Base-by-base conservation (phyloP, 306 rosid species). In the Luffa acutangula region DNA sequence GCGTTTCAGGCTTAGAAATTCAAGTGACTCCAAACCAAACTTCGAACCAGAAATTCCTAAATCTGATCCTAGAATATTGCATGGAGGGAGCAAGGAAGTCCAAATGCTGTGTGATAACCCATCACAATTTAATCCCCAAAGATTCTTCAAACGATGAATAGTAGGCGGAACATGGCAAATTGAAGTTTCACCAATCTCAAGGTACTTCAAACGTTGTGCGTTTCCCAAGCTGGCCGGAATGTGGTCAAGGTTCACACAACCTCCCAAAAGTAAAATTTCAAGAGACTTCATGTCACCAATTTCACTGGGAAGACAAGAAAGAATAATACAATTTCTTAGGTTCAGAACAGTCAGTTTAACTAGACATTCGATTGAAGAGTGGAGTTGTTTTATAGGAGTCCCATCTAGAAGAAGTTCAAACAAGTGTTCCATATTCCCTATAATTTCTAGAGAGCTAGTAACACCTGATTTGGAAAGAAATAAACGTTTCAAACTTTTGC, bases 11-110 rank as follows among this genome's bases (percentile, higher is more conserved):
- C 70, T 43, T 7, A 83, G 75, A 4, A 34, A 1, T 48, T 8
- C 39, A 31, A 80, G 77, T 41, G 83, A 79, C 59, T 12, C 14
- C 37, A 63, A 64, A 75, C 82, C 45, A 2, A 37, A 33, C 64
- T 58, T 58, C 8, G 34, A 58, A 58, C 9, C 36, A 6, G 37
- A 21, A 12, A 59, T 21, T 59, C 12, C 15, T 1, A 33, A 21
- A 59, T 59, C 15, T 59, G 65, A 59, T 21, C 15, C 12, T 59
- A 21, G 65, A 59, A n/a, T 59, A 59, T 59, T 4, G 65, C 14
- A 20, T 59, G 70, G 70, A 63, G 20, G 39, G 18, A 34, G 42
- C 43, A 63, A 34, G 8, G 70, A 63, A 63, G 5, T 8, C 70
- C 43, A 63, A 34, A 63, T 31, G 20, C n/a, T 12, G 7, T 7